Evolutionary conservation across 176 grass and related monocot genomes (phyloP), one percentile per base, ranked within the genome.

Genomic region (Oryza australiensis): DNA sequence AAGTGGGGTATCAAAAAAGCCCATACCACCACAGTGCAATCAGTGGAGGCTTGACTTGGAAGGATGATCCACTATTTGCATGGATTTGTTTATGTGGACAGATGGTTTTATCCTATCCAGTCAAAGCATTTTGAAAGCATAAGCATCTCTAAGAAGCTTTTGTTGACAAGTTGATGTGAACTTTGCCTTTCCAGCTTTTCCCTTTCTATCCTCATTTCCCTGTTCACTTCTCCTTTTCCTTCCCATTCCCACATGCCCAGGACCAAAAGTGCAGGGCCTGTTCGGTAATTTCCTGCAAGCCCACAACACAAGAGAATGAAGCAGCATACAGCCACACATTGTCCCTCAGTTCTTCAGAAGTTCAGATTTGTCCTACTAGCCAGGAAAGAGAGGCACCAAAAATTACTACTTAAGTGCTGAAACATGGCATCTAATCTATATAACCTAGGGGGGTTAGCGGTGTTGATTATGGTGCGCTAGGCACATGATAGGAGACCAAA

Each of bases 341-440:
- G 20, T 55, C 51, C 18, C 18, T 20, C 46, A 51, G 46, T 18
- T 4, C 40, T 88, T 80, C 75, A 88, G 83, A 85, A 64, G 81
- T 86, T 80, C 70, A 88, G 80, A 85, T 92, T 92, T 95, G 90
- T 92, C 93, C 82, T 89, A 79, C 80, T 95, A 86, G 78, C 65
- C 63, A 83, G 67, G 26, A 22, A 33, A 48, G 64, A 80, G 63
- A 76, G 48, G n/a, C 51, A 38, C n/a, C 30, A 28, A 32, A 32
- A 22, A 65, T 76, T 85, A 43, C 23, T n/a, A 26, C n/a, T n/a
- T n/a, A 85, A 75, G 46, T 45, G 79, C 34, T 64, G 75, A 70
- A 80, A n/a, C 23, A 45, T 62, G 60, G 60, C 68, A 69, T 82
- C 79, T 59, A 27, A 82, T 88, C 79, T 82, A 90, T 5, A 43